These are phyloP conservation scores for Leucocoprinus leucothites DNA, from an alignment of 768 basidiomycete genomes.

Conservation along the genomic window DNA sequence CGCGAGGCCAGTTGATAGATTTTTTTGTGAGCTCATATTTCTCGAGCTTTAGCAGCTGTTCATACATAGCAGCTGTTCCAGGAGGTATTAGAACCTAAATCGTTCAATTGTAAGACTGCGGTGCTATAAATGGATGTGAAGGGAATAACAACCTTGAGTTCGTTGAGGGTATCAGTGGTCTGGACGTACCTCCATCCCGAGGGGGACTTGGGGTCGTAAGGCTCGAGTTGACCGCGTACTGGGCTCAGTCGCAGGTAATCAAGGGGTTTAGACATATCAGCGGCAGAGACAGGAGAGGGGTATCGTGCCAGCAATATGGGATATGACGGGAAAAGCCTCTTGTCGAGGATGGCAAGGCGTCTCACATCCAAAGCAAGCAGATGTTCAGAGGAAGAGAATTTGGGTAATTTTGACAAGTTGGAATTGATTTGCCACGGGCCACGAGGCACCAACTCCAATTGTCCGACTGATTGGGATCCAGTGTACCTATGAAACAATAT, in stretches of 20 bases:
- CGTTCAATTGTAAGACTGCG: neutral
- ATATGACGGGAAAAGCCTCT: neutral
- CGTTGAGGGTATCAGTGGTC: constrained; percentile 72
- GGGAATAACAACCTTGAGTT: constrained; percentile 54
- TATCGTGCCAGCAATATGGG: neutral
- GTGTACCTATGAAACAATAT: no score
- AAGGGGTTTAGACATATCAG: constrained; percentile 31
- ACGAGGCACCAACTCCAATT: neutral
- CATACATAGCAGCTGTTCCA: constrained; percentile 61
- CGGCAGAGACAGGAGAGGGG: constrained; percentile 5
- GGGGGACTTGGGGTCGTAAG: constrained; percentile 53
- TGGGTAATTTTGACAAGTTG: neutral
- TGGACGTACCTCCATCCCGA: constrained; percentile 70
- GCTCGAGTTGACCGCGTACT: constrained; percentile 73
- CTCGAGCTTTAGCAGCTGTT: constrained; percentile 63
- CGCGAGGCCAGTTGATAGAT: constrained; percentile 61
- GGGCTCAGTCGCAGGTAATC: constrained; percentile 63
- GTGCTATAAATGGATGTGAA: neutral
- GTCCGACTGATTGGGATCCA: no score
- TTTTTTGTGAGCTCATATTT: constrained; percentile 57
- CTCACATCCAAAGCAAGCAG: neutral
- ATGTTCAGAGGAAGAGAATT: constrained; percentile 8
- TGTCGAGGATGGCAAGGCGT: no score
- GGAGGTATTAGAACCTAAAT: constrained; percentile 66
- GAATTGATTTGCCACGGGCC: constrained; percentile 8